These are phyloP conservation scores for Acanthamoeba rhysodes DNA, from an alignment of 208 protist species.

Conservation along the genomic window DNA sequence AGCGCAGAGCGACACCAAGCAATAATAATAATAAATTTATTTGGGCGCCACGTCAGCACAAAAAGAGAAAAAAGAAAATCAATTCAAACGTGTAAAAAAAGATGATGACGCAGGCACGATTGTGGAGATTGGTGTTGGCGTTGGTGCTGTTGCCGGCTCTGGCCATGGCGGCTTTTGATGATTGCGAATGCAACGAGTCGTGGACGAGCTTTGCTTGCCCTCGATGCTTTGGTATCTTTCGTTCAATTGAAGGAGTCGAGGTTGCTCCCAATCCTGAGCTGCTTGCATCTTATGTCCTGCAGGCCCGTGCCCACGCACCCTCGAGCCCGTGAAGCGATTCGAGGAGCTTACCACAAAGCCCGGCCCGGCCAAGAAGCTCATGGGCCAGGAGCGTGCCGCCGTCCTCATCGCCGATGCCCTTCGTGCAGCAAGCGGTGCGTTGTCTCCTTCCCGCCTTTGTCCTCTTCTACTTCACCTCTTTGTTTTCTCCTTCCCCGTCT, in stretches of 20 bases:
- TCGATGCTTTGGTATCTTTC: constrained; percentile 31
- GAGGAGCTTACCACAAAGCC: not conserved
- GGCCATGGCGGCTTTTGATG: not conserved
- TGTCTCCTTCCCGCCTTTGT: not conserved
- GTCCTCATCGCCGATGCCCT: constrained; percentile 14
- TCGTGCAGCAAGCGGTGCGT: not conserved
- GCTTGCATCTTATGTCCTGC: not conserved
- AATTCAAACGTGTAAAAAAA: not conserved
- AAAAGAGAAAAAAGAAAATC: not conserved
- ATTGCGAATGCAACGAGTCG: not conserved
- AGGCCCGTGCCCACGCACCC: constrained; percentile 6
- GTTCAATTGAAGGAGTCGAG: not conserved
- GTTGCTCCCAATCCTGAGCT: not conserved
- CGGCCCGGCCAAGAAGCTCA: not conserved
- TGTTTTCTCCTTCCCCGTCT: not conserved
- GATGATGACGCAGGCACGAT: not conserved
- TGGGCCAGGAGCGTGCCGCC: constrained; percentile 41
- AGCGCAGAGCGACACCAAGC: not conserved
- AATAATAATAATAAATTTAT: not conserved
- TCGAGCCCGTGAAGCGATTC: not conserved
- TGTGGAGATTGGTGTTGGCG: not conserved
- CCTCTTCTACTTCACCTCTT: not conserved
- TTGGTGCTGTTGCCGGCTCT: not conserved
- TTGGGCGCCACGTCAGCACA: not conserved
- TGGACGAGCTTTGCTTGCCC: constrained; percentile 3